These are phyloP conservation scores for Pythium phragmitis DNA, from an alignment of 352 stramenopile species.

Conservation along the genomic window DNA sequence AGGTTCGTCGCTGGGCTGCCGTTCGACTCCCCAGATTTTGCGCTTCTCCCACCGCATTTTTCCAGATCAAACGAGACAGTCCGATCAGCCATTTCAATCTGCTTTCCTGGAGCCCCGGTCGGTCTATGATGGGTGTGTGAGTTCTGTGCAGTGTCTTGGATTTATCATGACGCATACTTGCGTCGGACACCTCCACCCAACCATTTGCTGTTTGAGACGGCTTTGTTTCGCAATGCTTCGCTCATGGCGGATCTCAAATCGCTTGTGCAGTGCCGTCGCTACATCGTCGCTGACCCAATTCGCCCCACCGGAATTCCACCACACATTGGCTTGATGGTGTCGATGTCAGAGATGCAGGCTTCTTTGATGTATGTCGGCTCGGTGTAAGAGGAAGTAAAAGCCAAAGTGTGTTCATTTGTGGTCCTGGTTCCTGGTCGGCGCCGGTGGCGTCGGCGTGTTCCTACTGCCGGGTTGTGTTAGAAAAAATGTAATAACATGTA, in stretches of 20 bases:
- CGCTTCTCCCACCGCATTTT: constrained; percentile 22
- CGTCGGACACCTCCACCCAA: not conserved
- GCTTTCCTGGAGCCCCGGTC: constrained; percentile 12
- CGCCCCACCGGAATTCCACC: constrained; percentile 13
- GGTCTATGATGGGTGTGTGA: constrained; percentile 6
- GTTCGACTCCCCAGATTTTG: constrained; percentile 20
- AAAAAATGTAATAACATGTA: no score
- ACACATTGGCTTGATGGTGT: constrained; percentile 12
- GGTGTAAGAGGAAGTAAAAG: not conserved
- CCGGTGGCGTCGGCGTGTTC: no score
- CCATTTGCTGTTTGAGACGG: not conserved
- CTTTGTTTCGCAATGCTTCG: not conserved
- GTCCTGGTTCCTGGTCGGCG: no score
- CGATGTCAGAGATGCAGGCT: not conserved
- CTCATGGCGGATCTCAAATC: not conserved
- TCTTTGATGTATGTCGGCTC: not conserved
- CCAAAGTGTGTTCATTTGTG: not conserved
- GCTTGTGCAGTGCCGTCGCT: constrained; percentile 1
- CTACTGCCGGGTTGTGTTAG: no score
- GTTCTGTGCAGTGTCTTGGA: not conserved
- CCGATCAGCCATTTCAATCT: constrained; percentile 6
- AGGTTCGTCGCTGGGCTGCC: constrained; percentile 26
- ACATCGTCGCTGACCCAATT: constrained; percentile 5
- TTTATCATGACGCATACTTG: not conserved
- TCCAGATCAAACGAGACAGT: not conserved